Evolutionary conservation across 805 yeast genomes (phyloP).

Genomic region (Candida bentonensis): DNA sequence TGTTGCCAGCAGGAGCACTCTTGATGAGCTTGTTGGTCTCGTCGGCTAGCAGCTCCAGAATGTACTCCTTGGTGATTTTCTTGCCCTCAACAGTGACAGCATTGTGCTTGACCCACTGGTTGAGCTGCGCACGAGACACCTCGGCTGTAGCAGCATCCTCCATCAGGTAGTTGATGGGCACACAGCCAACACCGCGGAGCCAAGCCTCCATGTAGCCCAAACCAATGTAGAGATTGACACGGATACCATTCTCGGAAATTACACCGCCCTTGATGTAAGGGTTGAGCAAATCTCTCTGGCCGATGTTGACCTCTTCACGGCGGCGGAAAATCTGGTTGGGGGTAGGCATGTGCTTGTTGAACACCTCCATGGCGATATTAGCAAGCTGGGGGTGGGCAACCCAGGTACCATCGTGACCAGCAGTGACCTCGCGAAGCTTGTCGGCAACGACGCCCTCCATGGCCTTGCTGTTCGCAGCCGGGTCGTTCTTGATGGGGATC

Average conservation of each 20-base stretch:
- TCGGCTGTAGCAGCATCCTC: slow-evolving; percentile 73
- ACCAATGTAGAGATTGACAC: slow-evolving; percentile 49
- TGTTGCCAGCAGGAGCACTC: slow-evolving; percentile 30
- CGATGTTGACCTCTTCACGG: slow-evolving; percentile 33
- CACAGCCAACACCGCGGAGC: slow-evolving; percentile 60
- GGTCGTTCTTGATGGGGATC: slow-evolving; percentile 56
- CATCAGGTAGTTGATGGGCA: slow-evolving; percentile 62
- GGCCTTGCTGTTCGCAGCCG: slow-evolving; percentile 44
- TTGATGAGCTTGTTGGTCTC: slow-evolving; percentile 40
- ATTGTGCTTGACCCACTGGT: slow-evolving; percentile 64
- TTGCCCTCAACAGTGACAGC: slow-evolving; percentile 42
- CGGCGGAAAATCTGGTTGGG: slow-evolving; percentile 54
- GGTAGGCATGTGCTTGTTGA: slow-evolving; percentile 63
- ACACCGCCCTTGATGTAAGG: slow-evolving; percentile 44
- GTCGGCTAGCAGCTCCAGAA: slow-evolving; percentile 36
- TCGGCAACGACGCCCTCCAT: slow-evolving; percentile 56
- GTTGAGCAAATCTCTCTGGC: slow-evolving; percentile 46
- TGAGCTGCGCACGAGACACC: slow-evolving; percentile 57
- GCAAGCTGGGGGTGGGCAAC: slow-evolving; percentile 67
- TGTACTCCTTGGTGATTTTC: slow-evolving; percentile 37
- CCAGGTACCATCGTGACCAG: slow-evolving; percentile 70
- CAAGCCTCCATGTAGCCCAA: slow-evolving; percentile 62
- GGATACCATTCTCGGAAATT: slow-evolving; percentile 52
- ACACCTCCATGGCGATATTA: slow-evolving; percentile 48
- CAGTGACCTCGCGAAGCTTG: slow-evolving; percentile 50